Evolutionary conservation across 768 basidiomycete species (phyloP).

Genomic region (Tephrocybe sp.): DNA sequence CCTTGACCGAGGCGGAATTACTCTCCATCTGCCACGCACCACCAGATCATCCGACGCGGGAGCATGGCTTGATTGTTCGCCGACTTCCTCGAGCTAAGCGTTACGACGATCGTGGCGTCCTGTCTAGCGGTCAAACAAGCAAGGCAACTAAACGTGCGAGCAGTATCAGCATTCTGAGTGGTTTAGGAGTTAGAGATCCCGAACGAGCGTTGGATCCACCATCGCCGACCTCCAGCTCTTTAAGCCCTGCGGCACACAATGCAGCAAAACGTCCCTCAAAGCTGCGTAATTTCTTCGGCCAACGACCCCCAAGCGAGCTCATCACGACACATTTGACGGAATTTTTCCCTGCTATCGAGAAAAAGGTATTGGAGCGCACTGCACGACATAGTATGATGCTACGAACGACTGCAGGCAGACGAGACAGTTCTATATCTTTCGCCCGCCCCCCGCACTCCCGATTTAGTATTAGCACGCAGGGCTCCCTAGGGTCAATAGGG

Average conservation of each 20-base stretch:
- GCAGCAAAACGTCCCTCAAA: conserved; percentile 59
- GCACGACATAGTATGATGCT: conserved; percentile 88
- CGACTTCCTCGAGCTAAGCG: conserved; percentile 45
- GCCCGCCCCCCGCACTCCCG: conserved; percentile 48
- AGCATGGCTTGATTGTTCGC: conserved; percentile 76
- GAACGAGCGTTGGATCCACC: conserved; percentile 65
- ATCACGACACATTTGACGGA: conserved; percentile 94
- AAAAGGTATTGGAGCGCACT: conserved; percentile 85
- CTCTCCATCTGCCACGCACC: conserved; percentile 82
- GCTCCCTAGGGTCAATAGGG: conserved; percentile 54
- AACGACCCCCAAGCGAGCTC: conserved; percentile 95
- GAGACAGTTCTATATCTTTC: conserved; percentile 55
- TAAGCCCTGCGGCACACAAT: conserved; percentile 36
- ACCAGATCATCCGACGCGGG: conserved; percentile 74
- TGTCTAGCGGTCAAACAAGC: conserved; percentile 27
- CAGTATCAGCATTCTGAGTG: conserved; percentile 91
- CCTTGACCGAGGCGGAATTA: conserved; percentile 80
- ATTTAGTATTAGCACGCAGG: conserved; percentile 65
- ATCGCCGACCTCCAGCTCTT: conserved; percentile 43
- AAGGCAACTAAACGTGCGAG: conserved; percentile 88
- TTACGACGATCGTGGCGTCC: conserved; percentile 40
- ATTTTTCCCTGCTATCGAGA: conserved; percentile 94
- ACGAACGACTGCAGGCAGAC: conserved; percentile 37
- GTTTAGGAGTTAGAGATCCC: conserved; percentile 84
- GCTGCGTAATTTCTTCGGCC: conserved; percentile 95